Evolutionary conservation across 2,329 filamentous ascomycete species (phyloP).

Genomic region (Hypoxylon sp.): DNA sequence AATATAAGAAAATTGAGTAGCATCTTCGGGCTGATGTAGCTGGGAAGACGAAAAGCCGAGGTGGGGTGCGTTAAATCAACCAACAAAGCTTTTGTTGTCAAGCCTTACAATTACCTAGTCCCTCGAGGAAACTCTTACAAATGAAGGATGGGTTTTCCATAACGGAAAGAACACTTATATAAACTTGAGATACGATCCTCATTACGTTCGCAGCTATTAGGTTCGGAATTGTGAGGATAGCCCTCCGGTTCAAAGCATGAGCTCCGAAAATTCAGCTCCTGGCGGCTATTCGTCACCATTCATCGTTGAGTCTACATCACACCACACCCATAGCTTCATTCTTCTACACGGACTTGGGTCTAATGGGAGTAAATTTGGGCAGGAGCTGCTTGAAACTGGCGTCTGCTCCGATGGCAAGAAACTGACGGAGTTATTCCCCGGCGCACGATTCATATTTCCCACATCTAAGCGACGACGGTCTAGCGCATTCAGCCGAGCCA

Average conservation of each 20-base stretch:
- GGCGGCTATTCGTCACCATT: slow-evolving; percentile 12
- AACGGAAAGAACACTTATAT: too few species aligned
- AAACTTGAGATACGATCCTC: too few species aligned
- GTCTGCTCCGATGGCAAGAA: slow-evolving; percentile 46
- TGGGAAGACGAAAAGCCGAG: too few species aligned
- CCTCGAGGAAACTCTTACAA: too few species aligned
- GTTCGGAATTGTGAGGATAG: neutral
- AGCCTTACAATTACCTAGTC: too few species aligned
- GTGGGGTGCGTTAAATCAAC: too few species aligned
- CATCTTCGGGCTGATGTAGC: too few species aligned
- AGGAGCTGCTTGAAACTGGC: slow-evolving; percentile 51
- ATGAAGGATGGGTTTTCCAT: too few species aligned
- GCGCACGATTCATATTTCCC: slow-evolving; percentile 66
- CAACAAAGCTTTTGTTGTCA: too few species aligned
- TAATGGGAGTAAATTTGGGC: slow-evolving; percentile 53
- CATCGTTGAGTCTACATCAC: slow-evolving; percentile 44
- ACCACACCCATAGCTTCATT: slow-evolving; percentile 42
- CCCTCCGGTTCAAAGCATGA: neutral
- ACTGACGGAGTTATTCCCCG: slow-evolving; percentile 55
- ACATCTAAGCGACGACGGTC: slow-evolving; percentile 63
- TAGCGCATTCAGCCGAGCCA: slow-evolving; percentile 58
- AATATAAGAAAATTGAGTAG: too few species aligned
- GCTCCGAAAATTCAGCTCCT: neutral
- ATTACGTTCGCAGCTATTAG: too few species aligned
- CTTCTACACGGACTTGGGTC: slow-evolving; percentile 46